Evolutionary conservation across 495 filamentous ascomycete species (phyloP), one percentile per base, ranked within the genome.

Genomic region (Aspergillus diversus): DNA sequence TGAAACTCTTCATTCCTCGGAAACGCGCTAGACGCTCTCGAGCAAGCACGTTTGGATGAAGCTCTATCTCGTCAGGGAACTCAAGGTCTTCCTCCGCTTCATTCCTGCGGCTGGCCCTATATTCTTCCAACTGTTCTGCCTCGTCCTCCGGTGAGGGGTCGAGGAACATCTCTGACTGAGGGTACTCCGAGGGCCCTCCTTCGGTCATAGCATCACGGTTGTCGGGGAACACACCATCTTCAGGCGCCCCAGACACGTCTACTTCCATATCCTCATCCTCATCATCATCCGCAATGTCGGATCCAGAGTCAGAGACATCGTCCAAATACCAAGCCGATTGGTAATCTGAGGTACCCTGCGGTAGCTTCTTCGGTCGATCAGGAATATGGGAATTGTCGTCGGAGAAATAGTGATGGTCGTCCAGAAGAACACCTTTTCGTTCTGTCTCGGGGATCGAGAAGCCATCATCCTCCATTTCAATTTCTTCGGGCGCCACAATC

Each of bases 401-500:
- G 4, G 92, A 94, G 71, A 97, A 99, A 77, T 99, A 99, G 71
- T 97, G 95, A 75, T 99, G 94, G 63, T 97, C 93, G 65, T 99
- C 95, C 33, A 99, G 81, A 47, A 99, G 80, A 5, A 99, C 95
- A 51, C 94, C 94, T 75, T 86, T 87, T 52, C 88, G 83, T 32
- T 81, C 79, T 12, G 72, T 74, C n/a, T 86, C 80, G 7, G 86
- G 86, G 33, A 84, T 72, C 0, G 80, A 77, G 60, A 85, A 81
- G 17, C 88, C 84, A 35, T 89, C 87, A 60, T 89, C 86, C 35
- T 89, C 86, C 84, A 92, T 92, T 70, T 90, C 86, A 12, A 82
- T 82, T 60, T 90, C 89, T 72, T 97, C 93, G 17, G 94, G 94
- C 2, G 95, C 93, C 34, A 99, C 82, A 52, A 90, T 86, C 48